A percentile compares a stretch with the other conserved stretches of the same genome.
These are phyloP conservation scores for Annulohypoxylon maeteangense DNA, from an alignment of 495 filamentous ascomycete species.

Conservation along the genomic window DNA sequence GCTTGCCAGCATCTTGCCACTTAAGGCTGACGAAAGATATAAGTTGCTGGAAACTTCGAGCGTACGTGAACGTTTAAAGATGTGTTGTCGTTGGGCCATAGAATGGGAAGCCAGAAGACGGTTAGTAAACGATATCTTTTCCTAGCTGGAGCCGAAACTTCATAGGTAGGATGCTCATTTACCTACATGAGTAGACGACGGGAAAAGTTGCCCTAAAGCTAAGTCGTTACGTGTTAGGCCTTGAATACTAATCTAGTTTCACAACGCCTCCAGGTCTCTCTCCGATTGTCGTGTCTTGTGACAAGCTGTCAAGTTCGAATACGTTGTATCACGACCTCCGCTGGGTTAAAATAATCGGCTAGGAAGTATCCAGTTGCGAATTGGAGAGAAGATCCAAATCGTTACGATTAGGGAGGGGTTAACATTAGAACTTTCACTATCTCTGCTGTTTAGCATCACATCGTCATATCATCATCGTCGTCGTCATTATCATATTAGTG, in stretches of 20 bases:
- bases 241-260: constrained; percentile 32
- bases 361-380: neutral
- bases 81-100: constrained; percentile 78
- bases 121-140: constrained; percentile 61
- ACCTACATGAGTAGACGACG: neutral
- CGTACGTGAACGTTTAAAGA: constrained; percentile 82
- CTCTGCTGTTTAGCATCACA: constrained; percentile 17
- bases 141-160: neutral
- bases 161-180: neutral
- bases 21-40: constrained; percentile 83
- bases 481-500: constrained; percentile 39
- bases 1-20: constrained; percentile 84
- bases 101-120: constrained; percentile 76
- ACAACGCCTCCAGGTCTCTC: constrained; percentile 37
- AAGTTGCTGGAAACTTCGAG: constrained; percentile 73
- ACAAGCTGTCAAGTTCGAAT: constrained; percentile 11
- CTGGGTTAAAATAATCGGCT: neutral
- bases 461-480: constrained; percentile 15
- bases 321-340: neutral
- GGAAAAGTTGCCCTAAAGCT: neutral
- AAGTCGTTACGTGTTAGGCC: constrained; percentile 17
- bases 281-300: constrained; percentile 45
- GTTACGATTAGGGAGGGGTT: neutral
- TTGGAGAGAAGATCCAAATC: neutral
- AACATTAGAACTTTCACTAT: neutral